Conservation (phyloP, 75 land plant genomes). For the Gnetum montanum region DNA sequence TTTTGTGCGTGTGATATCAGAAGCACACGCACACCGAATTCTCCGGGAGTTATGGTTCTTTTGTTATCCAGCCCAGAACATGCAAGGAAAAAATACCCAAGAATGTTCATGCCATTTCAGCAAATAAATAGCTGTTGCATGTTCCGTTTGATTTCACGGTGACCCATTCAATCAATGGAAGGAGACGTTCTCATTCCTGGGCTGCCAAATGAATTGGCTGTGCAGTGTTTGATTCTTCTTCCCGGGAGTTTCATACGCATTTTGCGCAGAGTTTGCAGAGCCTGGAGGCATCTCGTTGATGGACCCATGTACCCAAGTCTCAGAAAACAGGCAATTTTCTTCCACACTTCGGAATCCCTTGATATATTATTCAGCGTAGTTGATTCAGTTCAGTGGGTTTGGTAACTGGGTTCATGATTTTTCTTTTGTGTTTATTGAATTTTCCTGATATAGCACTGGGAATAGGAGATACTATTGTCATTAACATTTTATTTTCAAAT, state of each 20-base stretch:
- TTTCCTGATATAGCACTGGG: background rate
- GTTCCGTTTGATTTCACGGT: too few species aligned
- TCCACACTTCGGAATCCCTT: background rate
- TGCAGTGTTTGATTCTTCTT: slow-evolving; percentile 8
- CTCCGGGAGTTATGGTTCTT: too few species aligned
- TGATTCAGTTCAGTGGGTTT: background rate
- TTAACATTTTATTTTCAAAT: background rate
- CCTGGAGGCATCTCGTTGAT: slow-evolving; percentile 12
- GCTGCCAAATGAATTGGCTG: slow-evolving; percentile 18
- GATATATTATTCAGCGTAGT: background rate
- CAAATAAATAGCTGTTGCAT: too few species aligned
- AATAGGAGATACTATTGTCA: background rate
- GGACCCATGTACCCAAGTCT: background rate
- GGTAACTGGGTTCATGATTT: background rate
- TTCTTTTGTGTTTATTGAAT: background rate
- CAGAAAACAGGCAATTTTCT: background rate
- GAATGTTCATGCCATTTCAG: too few species aligned
- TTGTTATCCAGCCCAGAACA: too few species aligned
- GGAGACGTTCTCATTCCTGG: slow-evolving; percentile 4
- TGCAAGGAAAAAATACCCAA: too few species aligned
- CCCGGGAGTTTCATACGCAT: slow-evolving; percentile 5
- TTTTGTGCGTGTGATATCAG: too few species aligned
- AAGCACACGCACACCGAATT: too few species aligned
- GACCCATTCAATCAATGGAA: too few species aligned
- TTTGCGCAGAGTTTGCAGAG: slow-evolving; percentile 3